Evolutionary conservation across 805 yeast genomes (phyloP), one percentile per base, ranked within the genome.

Genomic region (Metschnikowia kunwiensis): DNA sequence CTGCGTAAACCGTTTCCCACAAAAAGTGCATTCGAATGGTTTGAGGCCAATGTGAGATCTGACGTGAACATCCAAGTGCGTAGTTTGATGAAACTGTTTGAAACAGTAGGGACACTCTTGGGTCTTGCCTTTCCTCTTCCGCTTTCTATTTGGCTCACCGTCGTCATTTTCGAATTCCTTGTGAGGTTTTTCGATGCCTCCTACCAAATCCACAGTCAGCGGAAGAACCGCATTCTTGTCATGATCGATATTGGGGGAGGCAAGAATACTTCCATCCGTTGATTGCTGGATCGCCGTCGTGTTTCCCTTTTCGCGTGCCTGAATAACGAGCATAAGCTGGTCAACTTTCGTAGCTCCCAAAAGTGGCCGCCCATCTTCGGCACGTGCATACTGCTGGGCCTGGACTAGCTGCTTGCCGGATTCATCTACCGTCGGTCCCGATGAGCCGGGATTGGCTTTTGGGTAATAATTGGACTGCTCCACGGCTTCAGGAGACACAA

Each of bases 291-390:
- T 80, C 31, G 71, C 75, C 8, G 78, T 74, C n/a, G 76, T 77
- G 17, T 81, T 70, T 7, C 89, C 85, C 46, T 84, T 82, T 42
- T 82, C 84, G 34, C 95, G 72, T 0, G 96, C 95, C 58, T 89
- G 95, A 36, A 89, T 83, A 24, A 87, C 85, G 32, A 89, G 68
- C 96, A 89, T 87, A 52, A 89, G 65, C 51, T 83, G 94, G 61
- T 89, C 97, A 18, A 89, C 86, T 54, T 85, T 85, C 0, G 96
- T 89, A 3, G 89, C 87, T 2, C 96, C 96, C 5, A 86, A 58
- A 15, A 82, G 62, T 3, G 88, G 86, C 34, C 85, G 63, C 1
- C 82, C 81, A 47, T 80, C 85, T 29, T 79, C 84, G 3, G 74
- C 53, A 30, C 65, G 67, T 14, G 65, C 61, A 30, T 68, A 60